Evolutionary conservation across 352 stramenopile species (phyloP).

Genomic region (Vaucheria bursata): DNA sequence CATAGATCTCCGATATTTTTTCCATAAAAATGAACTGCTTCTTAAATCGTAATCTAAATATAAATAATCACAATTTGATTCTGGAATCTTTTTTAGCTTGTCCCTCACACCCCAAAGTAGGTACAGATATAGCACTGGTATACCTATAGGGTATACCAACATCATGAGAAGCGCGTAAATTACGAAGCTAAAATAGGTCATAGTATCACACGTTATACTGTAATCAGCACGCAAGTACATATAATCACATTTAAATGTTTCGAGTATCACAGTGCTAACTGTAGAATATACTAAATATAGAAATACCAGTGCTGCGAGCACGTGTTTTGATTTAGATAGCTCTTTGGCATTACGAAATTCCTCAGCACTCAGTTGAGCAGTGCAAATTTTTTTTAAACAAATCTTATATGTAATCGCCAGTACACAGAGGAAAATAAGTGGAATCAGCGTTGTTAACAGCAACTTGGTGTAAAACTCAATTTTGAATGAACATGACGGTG

Average conservation of each 20-base stretch:
- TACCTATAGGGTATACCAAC: slow-evolving; percentile 40
- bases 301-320: slow-evolving; percentile 12
- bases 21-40: too few relatives aligned
- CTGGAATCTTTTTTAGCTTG: too few relatives aligned
- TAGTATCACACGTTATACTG: slow-evolving; percentile 24
- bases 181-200: neutral
- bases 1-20: too few relatives aligned
- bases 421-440: neutral
- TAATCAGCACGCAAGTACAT: slow-evolving; percentile 42
- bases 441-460: slow-evolving; percentile 12
- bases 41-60: too few relatives aligned
- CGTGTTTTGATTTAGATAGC: slow-evolving; percentile 4
- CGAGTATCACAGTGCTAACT: slow-evolving; percentile 33
- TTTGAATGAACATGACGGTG: slow-evolving; percentile 16
- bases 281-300: slow-evolving; percentile 33
- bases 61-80: too few relatives aligned
- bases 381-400: neutral
- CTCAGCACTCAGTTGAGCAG: neutral
- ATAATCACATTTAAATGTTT: slow-evolving; percentile 41
- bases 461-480: slow-evolving; percentile 25
- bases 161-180: neutral
- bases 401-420: neutral
- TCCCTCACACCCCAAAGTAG: neutral
- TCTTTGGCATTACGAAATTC: neutral
- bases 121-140: slow-evolving; percentile 18